Conservation (phyloP, 345 rosid species). For the Sisymbrium irio region DNA sequence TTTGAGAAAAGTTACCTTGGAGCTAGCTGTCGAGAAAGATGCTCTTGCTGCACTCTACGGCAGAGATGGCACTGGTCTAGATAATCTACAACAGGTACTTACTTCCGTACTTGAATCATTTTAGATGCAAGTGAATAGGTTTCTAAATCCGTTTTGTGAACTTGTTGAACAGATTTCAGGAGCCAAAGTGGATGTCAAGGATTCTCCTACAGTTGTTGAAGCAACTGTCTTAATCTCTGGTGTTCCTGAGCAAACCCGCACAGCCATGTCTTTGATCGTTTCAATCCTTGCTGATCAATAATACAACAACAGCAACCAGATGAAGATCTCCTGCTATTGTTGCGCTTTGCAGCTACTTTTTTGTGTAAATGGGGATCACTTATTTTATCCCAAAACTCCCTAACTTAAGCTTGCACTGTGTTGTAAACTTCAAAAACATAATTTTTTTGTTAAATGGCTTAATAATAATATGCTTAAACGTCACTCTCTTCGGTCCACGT, state of each 20-base stretch:
- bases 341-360: not conserved
- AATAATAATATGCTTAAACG: too few relatives aligned
- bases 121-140: not conserved
- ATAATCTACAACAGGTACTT: slow-evolving; percentile 56
- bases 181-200: slow-evolving; percentile 48
- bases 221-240: slow-evolving; percentile 54
- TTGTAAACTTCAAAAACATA: too few relatives aligned
- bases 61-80: slow-evolving; percentile 52
- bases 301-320: not conserved
- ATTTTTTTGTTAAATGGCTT: too few relatives aligned
- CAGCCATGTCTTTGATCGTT: slow-evolving; percentile 48
- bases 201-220: slow-evolving; percentile 47
- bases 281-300: slow-evolving; percentile 32
- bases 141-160: not conserved
- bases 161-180: slow-evolving; percentile 54
- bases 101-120: not conserved
- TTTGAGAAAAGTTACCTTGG: slow-evolving; percentile 51
- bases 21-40: slow-evolving; percentile 44
- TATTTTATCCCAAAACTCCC: not conserved
- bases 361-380: not conserved
- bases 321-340: not conserved
- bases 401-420: too few relatives aligned
- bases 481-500: too few relatives aligned
- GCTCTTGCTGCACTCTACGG: slow-evolving; percentile 50
- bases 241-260: slow-evolving; percentile 49